phyloP scores from a whole-genome alignment of 176 grass and related monocot genomes.

The Phragmites australis region DNA sequence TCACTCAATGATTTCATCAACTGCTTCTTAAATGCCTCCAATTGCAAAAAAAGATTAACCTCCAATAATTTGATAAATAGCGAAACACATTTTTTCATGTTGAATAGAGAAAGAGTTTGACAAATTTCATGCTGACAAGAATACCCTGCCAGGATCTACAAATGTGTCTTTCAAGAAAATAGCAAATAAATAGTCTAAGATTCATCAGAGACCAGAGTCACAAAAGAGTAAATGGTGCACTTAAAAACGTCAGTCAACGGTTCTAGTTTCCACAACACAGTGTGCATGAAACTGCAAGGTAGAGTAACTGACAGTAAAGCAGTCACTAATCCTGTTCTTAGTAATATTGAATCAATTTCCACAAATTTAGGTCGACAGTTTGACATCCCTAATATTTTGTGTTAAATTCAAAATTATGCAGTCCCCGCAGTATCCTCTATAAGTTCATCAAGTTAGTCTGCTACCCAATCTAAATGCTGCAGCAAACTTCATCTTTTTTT shows the following conservation, averaged over 20 bases:
- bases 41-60: constrained; percentile 41
- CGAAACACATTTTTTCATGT: background rate
- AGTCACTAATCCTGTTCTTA: background rate
- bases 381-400: background rate
- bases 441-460: background rate
- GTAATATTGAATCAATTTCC: background rate
- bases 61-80: constrained; percentile 6
- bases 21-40: constrained; percentile 96
- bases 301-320: background rate
- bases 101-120: constrained; percentile 8
- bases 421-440: background rate
- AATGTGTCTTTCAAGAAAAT: no score
- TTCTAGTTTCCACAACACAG: constrained; percentile 2
- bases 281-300: background rate
- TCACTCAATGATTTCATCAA: constrained; percentile 82
- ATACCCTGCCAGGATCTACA: background rate
- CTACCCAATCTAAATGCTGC: no score
- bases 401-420: constrained; percentile 10
- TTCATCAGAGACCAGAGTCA: background rate
- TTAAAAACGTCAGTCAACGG: background rate
- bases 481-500: background rate
- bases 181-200: background rate
- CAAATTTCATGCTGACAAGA: background rate
- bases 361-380: background rate
- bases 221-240: background rate